Evolutionary conservation across 805 yeast species (phyloP), one percentile per base, ranked within the genome.

Genomic region (Pichia thaimueangensis): DNA sequence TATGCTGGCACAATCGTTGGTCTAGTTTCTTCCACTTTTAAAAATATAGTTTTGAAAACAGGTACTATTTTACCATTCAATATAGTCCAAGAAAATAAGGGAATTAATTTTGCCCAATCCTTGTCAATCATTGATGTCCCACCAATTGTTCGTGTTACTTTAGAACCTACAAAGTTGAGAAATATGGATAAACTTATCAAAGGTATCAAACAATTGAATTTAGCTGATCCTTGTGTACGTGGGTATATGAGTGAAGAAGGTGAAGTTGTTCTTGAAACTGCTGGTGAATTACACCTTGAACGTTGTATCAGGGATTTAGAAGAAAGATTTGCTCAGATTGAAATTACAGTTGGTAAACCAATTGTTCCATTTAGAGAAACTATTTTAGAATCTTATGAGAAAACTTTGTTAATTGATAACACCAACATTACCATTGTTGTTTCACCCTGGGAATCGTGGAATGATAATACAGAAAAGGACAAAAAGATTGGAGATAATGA

Each of bases 1-100:
- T 96, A 96, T 2, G 91, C 97, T 1, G 99, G 99, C 25, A 87
- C 85, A 52, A 87, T 93, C 47, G 94, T 86, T 6, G 99, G 97
- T 39, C 82, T 93, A 38, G 91, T 88, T 29, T 97, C 98, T 0
- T 33, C 38, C 17, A 37, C 36, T 8, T 69, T 93, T 17, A 95
- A 83, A 3, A 86, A 85, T 7, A 78, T 78, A 41, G 73, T 93
- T 25, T 62, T 91, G 51, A 93, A 93, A 58, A 86, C 81, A 56
- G 98, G 96, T 39, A 89, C 98, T 0, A 59, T 87, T 38, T 69
- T 85, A 6, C 69, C 79, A 37, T 13, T 35, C 15, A 34, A 30
- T 5, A 16, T 29, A 5, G 37, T 34, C 9, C 17, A 15, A n/a
- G 6, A 15, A 13, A 41, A 45, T 22, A 74, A 71, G 2, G 59